Conservation (phyloP, 2,329 filamentous ascomycete genomes). For the Tolypocladium guangdongense region DNA sequence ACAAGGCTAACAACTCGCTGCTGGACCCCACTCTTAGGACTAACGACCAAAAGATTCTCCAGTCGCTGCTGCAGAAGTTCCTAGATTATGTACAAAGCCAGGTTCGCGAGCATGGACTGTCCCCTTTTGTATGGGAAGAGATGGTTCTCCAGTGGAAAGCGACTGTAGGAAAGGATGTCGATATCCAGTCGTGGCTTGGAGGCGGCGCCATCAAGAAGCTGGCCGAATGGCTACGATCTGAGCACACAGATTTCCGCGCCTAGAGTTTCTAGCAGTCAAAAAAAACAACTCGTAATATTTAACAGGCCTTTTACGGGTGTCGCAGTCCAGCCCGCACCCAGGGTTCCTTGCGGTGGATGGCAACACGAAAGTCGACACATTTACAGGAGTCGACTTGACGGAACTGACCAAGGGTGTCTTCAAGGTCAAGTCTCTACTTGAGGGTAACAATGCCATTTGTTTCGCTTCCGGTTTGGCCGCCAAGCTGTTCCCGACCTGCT, state of each 20-base stretch:
- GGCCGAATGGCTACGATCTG: conserved; percentile 24
- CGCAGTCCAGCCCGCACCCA: conserved; percentile 30
- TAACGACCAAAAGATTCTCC: conserved; percentile 52
- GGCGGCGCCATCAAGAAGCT: conserved; percentile 49
- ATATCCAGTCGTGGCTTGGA: conserved; percentile 72
- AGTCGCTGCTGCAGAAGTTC: conserved; percentile 69
- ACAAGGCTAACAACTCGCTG: conserved; percentile 55
- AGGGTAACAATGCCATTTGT: neutral
- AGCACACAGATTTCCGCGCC: neutral
- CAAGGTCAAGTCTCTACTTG: conserved; percentile 14
- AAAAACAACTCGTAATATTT: conserved; percentile 39
- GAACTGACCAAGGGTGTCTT: conserved; percentile 34
- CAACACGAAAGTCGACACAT: conserved; percentile 37
- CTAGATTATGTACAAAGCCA: conserved; percentile 58
- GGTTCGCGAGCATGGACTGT: conserved; percentile 51
- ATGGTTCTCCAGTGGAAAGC: conserved; percentile 72
- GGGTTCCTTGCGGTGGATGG: conserved; percentile 24
- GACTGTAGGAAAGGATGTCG: conserved; percentile 56
- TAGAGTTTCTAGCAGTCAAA: conserved; percentile 19
- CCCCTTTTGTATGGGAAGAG: conserved; percentile 80
- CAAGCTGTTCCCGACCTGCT: neutral
- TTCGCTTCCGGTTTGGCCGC: neutral
- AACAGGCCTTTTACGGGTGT: conserved; percentile 38
- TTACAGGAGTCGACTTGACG: conserved; percentile 30
- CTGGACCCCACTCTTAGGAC: conserved; percentile 64